Base-by-base conservation (phyloP, 1,139 yeast species). In the Yamadazyma siamensis region DNA sequence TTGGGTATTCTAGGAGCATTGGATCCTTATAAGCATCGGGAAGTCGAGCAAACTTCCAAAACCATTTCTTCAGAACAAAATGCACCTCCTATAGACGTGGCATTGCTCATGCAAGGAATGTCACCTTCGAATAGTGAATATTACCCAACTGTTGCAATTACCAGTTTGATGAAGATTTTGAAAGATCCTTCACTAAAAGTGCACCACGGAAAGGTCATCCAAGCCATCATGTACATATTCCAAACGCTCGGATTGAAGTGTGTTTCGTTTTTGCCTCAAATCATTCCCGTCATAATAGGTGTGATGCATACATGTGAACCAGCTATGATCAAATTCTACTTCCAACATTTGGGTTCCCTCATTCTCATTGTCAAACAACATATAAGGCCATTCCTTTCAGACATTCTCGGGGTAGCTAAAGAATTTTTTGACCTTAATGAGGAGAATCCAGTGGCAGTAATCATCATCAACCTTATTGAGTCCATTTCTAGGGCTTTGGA, bases 1-100 rank as follows among this genome's bases (percentile, higher is more conserved):
- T 64, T 91, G 40, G 99, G 99, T 49, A 88, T 89, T 23, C 63
- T 94, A 26, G 99, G 99, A 37, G 98, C 98, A 0, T 65, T 94
- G 31, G 98, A 94, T 57, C 99, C 99, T 1, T 91, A 89, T 53
- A 88, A 86, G 49, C 94, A 88, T 47, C 77, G 96, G 33, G 96
- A 87, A 49, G 88, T 89, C 7, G 97, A 89, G 50, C 80, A 86
- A 38, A 73, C 71, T 11, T 77, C 81, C 3, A 77, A 80, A 34
- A 71, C 52, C 30, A 61, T 64, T 15, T 76, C 85, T 0, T 82
- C 79, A 1, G 94, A 84, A 41, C 91, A 85, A 43, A 85, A 82
- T 50, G 85, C 89, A 1, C 91, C 95, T 2, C 85, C 96, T 0
- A 77, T 88, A 7, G 98, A 94, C 50, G 86, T 91, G 41, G 87